Evolutionary conservation across 2,329 filamentous ascomycete species (phyloP), one percentile per base, ranked within the genome.

Genomic region (Boeremia exigua): DNA sequence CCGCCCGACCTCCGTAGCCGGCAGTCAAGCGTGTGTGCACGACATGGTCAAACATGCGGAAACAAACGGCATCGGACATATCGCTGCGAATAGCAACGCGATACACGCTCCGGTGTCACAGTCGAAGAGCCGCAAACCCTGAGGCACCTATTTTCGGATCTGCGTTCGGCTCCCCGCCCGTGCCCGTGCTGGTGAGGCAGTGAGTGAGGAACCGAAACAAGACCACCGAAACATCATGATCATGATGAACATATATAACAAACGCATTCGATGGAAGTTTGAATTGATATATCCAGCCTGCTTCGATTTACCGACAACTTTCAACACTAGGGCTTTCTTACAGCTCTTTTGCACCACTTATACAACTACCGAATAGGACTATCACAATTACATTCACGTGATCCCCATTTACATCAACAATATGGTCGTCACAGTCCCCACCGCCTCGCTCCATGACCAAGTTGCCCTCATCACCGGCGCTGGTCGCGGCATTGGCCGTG

Each of bases 401-500:
- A 69, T 48, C 30, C 7, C 23, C 49, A 10, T 45, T 38, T 39
- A 45, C 48, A 30, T 44, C 38, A 50, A 44, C 67, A 74, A 67
- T 61, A 77, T 77, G 75, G 74, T 76, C 55, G 63, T 78, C 67
- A 65, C 65, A 62, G 77, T 82, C 48, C 77, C 78, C 53, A 79
- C 79, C 48, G 80, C 80, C 60, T 81, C 78, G 48, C 79, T 82
- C 45, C 78, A 82, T 64, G 78, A 77, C 70, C 80, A 82, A 66
- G 80, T 82, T 77, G 76, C 86, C 54, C 80, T 90, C 60, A 80
- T 90, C 73, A 90, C 87, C 14, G 87, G 75, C 36, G 74, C 84
- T 44, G 85, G 86, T 48, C 86, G 86, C 32, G 88, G 88, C 53
- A 90, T 90, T 66, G 87, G 87, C 34, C 78, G 80, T 48, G 86